Evolutionary conservation across 805 yeast genomes (phyloP).

Genomic region (Suhomyces emberorum): DNA sequence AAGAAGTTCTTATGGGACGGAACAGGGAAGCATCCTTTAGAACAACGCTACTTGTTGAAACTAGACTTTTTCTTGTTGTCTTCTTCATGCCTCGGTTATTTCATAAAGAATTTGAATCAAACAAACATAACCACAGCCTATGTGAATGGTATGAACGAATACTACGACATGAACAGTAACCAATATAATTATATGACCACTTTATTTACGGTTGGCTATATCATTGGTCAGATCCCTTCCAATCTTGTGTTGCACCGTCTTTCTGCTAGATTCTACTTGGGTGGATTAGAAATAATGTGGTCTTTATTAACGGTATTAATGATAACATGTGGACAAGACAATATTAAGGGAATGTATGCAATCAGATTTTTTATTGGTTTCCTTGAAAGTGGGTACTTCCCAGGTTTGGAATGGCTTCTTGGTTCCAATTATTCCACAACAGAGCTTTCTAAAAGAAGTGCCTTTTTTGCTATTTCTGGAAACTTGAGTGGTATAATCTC

Average conservation of each 20-base stretch:
- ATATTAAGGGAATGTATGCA: slow-evolving; percentile 25
- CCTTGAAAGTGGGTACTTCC: slow-evolving; percentile 49
- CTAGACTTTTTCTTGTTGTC: slow-evolving; percentile 30
- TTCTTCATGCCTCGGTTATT: slow-evolving; percentile 50
- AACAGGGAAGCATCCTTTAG: slow-evolving; percentile 34
- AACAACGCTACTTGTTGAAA: slow-evolving; percentile 31
- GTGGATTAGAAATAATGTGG: slow-evolving; percentile 45
- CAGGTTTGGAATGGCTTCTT: slow-evolving; percentile 40
- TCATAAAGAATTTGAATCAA: slow-evolving; percentile 44
- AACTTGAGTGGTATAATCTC: slow-evolving; percentile 32
- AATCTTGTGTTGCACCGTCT: slow-evolving; percentile 40
- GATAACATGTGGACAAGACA: slow-evolving; percentile 23
- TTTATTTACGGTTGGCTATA: slow-evolving; percentile 51
- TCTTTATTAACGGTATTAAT: slow-evolving; percentile 38
- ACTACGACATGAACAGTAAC: slow-evolving; percentile 37
- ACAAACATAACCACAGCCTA: slow-evolving; percentile 44
- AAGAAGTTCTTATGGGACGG: slow-evolving; percentile 36
- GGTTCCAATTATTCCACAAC: slow-evolving; percentile 34
- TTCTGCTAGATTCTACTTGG: slow-evolving; percentile 43
- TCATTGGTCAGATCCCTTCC: slow-evolving; percentile 50
- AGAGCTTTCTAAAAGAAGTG: slow-evolving; percentile 35
- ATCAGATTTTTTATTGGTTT: slow-evolving; percentile 42
- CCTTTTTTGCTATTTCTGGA: slow-evolving; percentile 34
- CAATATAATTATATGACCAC: slow-evolving; percentile 46
- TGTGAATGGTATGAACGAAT: slow-evolving; percentile 48